Conservation (phyloP, 2,329 filamentous ascomycete genomes). For the Colletotrichum cuscutae region DNA sequence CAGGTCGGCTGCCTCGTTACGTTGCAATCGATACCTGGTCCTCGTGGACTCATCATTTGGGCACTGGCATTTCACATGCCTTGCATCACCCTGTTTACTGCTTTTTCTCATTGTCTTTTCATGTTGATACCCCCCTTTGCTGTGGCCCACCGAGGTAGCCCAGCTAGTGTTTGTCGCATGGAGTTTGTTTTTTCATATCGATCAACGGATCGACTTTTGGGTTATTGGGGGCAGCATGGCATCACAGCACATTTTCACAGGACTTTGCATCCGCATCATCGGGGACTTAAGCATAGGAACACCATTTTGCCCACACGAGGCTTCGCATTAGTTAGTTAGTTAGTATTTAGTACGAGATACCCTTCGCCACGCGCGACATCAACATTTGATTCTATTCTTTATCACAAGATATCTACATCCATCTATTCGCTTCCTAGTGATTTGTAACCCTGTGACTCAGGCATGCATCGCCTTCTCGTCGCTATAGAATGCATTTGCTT, state of each 20-base stretch:
- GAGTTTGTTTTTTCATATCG: slow-evolving; percentile 22
- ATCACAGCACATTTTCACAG: slow-evolving; percentile 14
- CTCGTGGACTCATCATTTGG: slow-evolving; percentile 29
- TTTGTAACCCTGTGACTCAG: neutral
- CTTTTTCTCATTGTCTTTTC: neutral
- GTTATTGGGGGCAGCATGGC: slow-evolving; percentile 21
- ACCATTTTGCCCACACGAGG: slow-evolving; percentile 18
- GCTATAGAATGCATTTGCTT: neutral
- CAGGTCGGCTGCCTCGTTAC: slow-evolving; percentile 22
- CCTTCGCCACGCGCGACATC: slow-evolving; percentile 32
- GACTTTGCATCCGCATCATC: slow-evolving; percentile 25
- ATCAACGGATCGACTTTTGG: slow-evolving; percentile 21
- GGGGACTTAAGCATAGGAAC: slow-evolving; percentile 1
- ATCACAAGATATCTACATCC: neutral
- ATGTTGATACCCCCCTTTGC: slow-evolving; percentile 33
- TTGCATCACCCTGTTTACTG: neutral
- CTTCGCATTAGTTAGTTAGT: slow-evolving; percentile 15
- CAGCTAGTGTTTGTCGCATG: slow-evolving; percentile 20
- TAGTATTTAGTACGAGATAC: slow-evolving; percentile 34
- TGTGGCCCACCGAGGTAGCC: slow-evolving; percentile 11
- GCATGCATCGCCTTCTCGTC: neutral
- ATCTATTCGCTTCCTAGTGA: neutral
- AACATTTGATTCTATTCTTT: slow-evolving; percentile 25
- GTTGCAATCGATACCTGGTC: slow-evolving; percentile 4
- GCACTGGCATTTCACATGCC: slow-evolving; percentile 24